A percentile compares a stretch with the other conserved stretches of the same genome.
Evolutionary conservation across 1,139 yeast genomes (phyloP).

Genomic region (Arxiozyma heterogenica): DNA sequence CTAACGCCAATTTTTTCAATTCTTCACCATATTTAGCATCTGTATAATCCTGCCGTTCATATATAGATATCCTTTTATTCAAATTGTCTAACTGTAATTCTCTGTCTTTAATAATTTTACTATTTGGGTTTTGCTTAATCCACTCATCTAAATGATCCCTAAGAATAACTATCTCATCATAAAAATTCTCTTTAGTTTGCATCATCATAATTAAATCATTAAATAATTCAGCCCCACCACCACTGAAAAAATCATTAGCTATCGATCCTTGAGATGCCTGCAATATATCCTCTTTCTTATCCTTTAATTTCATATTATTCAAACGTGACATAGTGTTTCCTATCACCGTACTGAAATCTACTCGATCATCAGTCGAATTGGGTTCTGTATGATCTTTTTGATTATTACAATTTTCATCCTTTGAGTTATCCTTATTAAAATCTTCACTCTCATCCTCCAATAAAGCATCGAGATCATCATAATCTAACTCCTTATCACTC

Average conservation of each 20-base stretch:
- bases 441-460: constrained; percentile 66
- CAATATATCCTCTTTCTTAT: no score
- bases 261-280: constrained; percentile 50
- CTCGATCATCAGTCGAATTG: neutral
- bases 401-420: constrained; percentile 16
- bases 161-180: neutral
- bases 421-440: neutral
- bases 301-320: constrained; percentile 45
- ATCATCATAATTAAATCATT: neutral
- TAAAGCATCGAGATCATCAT: constrained; percentile 65
- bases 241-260: constrained; percentile 12
- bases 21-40: constrained; percentile 49
- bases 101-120: neutral
- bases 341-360: neutral
- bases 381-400: neutral
- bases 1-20: constrained; percentile 37
- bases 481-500: constrained; percentile 12
- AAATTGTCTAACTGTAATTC: neutral
- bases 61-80: constrained; percentile 18
- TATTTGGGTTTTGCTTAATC: neutral
- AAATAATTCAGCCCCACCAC: constrained; percentile 9
- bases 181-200: neutral
- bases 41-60: constrained; percentile 46
- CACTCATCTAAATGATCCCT: neutral
- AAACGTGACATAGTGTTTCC: constrained; percentile 23